phyloP scores from a whole-genome alignment of 2,329 filamentous ascomycete genomes.

The Alternaria sp. region DNA sequence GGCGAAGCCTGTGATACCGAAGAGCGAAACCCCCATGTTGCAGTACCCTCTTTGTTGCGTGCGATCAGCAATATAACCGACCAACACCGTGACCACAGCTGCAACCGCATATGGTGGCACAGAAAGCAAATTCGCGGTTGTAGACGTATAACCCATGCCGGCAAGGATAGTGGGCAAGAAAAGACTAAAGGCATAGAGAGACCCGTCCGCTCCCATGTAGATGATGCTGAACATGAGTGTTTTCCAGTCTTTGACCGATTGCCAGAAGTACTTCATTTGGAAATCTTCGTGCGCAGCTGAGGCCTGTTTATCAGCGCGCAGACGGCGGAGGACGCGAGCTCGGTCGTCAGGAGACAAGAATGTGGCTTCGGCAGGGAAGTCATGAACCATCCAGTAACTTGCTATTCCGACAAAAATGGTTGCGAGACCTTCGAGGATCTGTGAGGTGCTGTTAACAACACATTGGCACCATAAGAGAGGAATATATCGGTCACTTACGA shows the following conservation, averaged over 20 bases:
- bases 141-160: slow-evolving; percentile 64
- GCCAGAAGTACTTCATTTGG: slow-evolving; percentile 75
- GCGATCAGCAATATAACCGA: slow-evolving; percentile 80
- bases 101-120: slow-evolving; percentile 80
- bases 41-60: slow-evolving; percentile 77
- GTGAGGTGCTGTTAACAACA: slow-evolving; percentile 4
- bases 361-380: slow-evolving; percentile 76
- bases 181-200: slow-evolving; percentile 77
- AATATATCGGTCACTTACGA: slow-evolving; percentile 41
- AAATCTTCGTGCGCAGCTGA: slow-evolving; percentile 80
- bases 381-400: slow-evolving; percentile 78
- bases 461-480: neutral
- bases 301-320: slow-evolving; percentile 75
- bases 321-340: slow-evolving; percentile 72
- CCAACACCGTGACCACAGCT: slow-evolving; percentile 70
- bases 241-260: slow-evolving; percentile 82
- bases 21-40: slow-evolving; percentile 74
- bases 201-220: slow-evolving; percentile 77
- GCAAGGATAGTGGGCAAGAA: slow-evolving; percentile 83
- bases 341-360: slow-evolving; percentile 78
- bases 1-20: slow-evolving; percentile 79
- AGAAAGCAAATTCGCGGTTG: slow-evolving; percentile 73
- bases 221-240: slow-evolving; percentile 78
- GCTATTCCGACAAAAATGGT: slow-evolving; percentile 73
- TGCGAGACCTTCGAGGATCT: slow-evolving; percentile 71